Conservation (phyloP, 345 rosid genomes). For the Hibiscus trionum region DNA sequence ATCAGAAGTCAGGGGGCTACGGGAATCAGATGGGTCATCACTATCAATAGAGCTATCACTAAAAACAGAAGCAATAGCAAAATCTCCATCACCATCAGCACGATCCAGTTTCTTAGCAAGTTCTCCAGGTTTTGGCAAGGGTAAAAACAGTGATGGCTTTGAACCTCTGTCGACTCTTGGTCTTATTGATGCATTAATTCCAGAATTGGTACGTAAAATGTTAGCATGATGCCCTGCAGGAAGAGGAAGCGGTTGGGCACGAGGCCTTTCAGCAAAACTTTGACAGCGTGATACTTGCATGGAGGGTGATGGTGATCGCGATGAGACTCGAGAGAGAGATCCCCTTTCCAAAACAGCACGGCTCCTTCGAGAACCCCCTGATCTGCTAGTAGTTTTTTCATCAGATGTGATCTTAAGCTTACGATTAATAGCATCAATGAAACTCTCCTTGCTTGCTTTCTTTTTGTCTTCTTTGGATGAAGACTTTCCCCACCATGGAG, state of each 20-base stretch:
- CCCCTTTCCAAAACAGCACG: constrained; percentile 51
- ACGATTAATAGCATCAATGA: constrained; percentile 55
- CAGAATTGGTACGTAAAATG: constrained; percentile 41
- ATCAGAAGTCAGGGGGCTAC: constrained; percentile 68
- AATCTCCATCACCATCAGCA: constrained; percentile 44
- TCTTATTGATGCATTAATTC: constrained; percentile 34
- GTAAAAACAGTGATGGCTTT: constrained; percentile 42
- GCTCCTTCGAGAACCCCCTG: constrained; percentile 40
- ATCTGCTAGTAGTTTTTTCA: constrained; percentile 35
- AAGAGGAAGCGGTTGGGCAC: constrained; percentile 79
- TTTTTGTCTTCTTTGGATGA: constrained; percentile 69
- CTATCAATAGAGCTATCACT: constrained; percentile 58
- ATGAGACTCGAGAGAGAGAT: constrained; percentile 51
- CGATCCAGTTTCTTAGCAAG: constrained; percentile 35
- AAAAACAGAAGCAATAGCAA: constrained; percentile 57
- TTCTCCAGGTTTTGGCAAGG: constrained; percentile 57
- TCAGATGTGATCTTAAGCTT: constrained; percentile 52
- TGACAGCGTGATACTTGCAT: constrained; percentile 71
- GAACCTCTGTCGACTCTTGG: constrained; percentile 35
- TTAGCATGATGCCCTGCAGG: constrained; percentile 39
- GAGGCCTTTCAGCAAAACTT: constrained; percentile 67
- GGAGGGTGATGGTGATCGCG: constrained; percentile 72
- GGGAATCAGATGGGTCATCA: constrained; percentile 54
- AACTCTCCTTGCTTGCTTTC: constrained; percentile 67
- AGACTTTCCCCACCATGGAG: constrained; percentile 66